Evolutionary conservation across 2,329 filamentous ascomycete genomes (phyloP), one percentile per base, ranked within the genome.

Genomic region (Fusarium nelsonii): DNA sequence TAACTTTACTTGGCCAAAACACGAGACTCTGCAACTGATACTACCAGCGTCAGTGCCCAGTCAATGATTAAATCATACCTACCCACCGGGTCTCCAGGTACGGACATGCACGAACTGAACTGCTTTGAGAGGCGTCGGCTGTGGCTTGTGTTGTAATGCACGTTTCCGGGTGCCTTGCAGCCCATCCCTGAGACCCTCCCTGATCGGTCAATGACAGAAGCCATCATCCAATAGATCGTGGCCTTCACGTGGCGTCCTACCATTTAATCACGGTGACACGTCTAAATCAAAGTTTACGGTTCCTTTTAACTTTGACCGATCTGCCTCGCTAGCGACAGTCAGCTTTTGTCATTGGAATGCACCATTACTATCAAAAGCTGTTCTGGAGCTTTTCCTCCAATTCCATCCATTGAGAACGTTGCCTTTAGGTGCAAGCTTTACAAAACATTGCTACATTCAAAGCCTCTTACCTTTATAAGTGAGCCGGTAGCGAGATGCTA

Each of bases 111-210:
- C 34, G 48, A 51, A 28, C 20, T 50, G 48, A 36, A 49, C 49
- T 37, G 37, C 40, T 37, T 55, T 33, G 28, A 45, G 57, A 58
- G 67, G 67, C 67, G 67, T 57, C 63, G 63, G 68, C 44, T 60
- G 68, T 70, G 68, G 67, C 68, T 70, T 68, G 43, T 49, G 34
- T 39, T 36, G 39, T 20, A 44, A 61, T 70, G 68, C 67, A 65
- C 63, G 66, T 46, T 69, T 68, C 57, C 53, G 63, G 66, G 63
- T 70, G 50, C 67, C 54, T 64, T 62, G 43, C 48, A 53, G 66
- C 48, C 64, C 41, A 40, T 58, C 43, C n/a, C 15, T 50, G 52
- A 51, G 46, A 43, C 51, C 53, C 46, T 43, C 30, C 30, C 8
- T 30, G 50, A 51, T 63, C 45, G 30, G 30, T 41, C 44, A 49